Evolutionary conservation across 352 stramenopile species (phyloP), one percentile per base, ranked within the genome.

Genomic region (Pilasporangium apinafurcum): DNA sequence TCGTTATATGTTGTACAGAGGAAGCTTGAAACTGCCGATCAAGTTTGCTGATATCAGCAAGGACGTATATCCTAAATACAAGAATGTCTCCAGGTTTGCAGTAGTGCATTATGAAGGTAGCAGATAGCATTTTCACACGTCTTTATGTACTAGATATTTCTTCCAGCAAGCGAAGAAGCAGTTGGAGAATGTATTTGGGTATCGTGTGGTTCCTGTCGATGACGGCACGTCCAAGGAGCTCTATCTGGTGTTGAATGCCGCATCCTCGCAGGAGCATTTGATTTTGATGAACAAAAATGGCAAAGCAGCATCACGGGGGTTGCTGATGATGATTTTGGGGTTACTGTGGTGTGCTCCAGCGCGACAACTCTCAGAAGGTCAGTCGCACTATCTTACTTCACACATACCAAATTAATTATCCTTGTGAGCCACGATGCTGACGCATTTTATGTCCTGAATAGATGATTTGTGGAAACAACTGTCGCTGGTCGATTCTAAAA

Each of bases 1-100:
- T 45, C 81, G 81, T 26, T 92, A 89, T 47, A 69, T 92, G 59
- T 61, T 92, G 28, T 92, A 92, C 78, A 92, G 89, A 45, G 78
- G 70, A 27, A 77, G 68, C 8, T 46, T 83, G 18, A 88, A 91
- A 53, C 62, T 83, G 34, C 73, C 77, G 1, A 83, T 92, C 50
- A 82, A 79, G 44, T 89, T 92, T 32, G 51, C 42, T 29, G 81
- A 92, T 50, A 86, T 92, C 45, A 86, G 68, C 60, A 92, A 90
- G 46, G 81, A 89, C 2, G 76, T 92, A 26, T 90, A 77, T 24
- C 69, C 71, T 10, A 75, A 83, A 51, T 75, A 91, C 56, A 87
- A 84, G 57, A 92, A 80, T 44, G 66, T 86, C 7, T 87, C 73
- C 9, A 56, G 76, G 65, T 86, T 28, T 13, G 38, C n/a, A 33